phyloP scores from a whole-genome alignment of 176 grass and related monocot genomes.

The Echinochloa phyllopogon region DNA sequence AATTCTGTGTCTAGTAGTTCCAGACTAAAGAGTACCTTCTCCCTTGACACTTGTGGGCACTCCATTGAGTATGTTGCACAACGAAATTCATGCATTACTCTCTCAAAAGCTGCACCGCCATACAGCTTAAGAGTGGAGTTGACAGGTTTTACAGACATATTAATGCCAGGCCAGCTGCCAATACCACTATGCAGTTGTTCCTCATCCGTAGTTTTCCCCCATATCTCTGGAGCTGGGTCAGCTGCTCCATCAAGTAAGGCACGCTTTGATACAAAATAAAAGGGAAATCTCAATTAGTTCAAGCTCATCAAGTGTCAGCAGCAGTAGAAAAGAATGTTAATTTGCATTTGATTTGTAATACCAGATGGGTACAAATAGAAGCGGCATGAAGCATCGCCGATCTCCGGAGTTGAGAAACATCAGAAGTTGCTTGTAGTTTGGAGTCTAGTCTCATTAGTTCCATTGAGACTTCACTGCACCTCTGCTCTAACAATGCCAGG shows the following conservation, averaged over 20 bases:
- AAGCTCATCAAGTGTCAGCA: not conserved
- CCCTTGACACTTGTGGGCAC: slow-evolving; percentile 90
- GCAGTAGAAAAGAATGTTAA: slow-evolving; percentile 32
- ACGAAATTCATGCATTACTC: slow-evolving; percentile 94
- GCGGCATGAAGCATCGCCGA: slow-evolving; percentile 91
- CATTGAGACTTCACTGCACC: slow-evolving; percentile 84
- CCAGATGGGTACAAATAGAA: slow-evolving; percentile 91
- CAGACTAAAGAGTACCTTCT: slow-evolving; percentile 66
- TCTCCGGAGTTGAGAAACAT: slow-evolving; percentile 82
- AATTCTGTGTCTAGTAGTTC: not conserved
- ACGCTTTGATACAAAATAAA: slow-evolving; percentile 44
- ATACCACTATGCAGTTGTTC: slow-evolving; percentile 92
- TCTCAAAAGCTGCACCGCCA: slow-evolving; percentile 97
- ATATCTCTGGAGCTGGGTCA: slow-evolving; percentile 92
- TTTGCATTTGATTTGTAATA: slow-evolving; percentile 38
- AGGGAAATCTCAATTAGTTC: slow-evolving; percentile 20
- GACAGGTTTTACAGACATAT: slow-evolving; percentile 63
- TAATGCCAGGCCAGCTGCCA: slow-evolving; percentile 88
- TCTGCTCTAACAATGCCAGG: slow-evolving; percentile 84
- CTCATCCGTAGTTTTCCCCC: slow-evolving; percentile 92
- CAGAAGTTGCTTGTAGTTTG: slow-evolving; percentile 88
- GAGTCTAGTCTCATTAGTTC: slow-evolving; percentile 71
- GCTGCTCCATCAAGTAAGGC: slow-evolving; percentile 91
- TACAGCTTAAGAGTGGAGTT: slow-evolving; percentile 87
- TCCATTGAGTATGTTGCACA: slow-evolving; percentile 93